phyloP scores from a whole-genome alignment of 305 asterid species.

The Solanum aculeatissimum region DNA sequence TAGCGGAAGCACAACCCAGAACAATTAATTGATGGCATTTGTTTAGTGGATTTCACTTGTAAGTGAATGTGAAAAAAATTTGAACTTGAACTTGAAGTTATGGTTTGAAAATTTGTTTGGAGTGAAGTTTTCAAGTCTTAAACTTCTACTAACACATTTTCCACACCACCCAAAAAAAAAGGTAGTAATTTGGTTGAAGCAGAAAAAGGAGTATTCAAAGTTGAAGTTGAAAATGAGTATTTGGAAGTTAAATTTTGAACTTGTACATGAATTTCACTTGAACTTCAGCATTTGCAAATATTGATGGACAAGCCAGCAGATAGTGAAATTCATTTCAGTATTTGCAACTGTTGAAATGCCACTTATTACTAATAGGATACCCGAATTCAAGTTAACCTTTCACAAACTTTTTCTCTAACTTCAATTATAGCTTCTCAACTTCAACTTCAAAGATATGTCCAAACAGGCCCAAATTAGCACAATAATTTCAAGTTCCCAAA shows the following conservation, averaged over 20 bases:
- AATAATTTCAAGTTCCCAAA: neutral
- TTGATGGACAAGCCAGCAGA: neutral
- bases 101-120: neutral
- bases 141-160: neutral
- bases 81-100: neutral
- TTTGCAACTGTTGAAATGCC: neutral
- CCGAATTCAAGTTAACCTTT: neutral
- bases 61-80: neutral
- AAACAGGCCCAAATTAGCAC: neutral
- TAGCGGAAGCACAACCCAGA: neutral
- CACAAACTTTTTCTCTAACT: neutral
- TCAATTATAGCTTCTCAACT: neutral
- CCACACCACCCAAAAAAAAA: neutral
- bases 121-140: neutral
- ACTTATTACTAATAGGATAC: neutral
- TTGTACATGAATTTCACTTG: neutral
- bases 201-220: neutral
- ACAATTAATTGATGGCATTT: neutral
- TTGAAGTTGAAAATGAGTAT: neutral
- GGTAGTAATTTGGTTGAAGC: neutral
- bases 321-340: neutral
- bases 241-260: neutral
- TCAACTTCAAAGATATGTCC: neutral
- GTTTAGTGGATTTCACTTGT: neutral
- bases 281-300: neutral